These are phyloP conservation scores for Fusarium sp. DNA, from an alignment of 2,329 filamentous ascomycete species.

Conservation along the genomic window DNA sequence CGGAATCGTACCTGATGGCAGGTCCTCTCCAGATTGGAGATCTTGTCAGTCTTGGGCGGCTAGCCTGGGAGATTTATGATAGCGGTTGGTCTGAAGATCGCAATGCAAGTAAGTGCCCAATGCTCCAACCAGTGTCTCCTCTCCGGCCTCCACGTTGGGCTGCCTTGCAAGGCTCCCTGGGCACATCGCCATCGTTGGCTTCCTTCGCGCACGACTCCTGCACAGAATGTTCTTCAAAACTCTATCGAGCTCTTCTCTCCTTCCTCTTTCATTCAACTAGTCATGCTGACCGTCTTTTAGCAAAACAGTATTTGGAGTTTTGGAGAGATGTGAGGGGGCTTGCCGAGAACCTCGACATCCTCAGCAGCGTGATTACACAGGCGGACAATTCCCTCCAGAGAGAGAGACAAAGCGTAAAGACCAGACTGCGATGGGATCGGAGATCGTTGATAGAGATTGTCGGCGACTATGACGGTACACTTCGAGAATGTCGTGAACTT, in stretches of 20 bases:
- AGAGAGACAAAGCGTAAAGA: constrained; percentile 38
- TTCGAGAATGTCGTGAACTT: constrained; percentile 48
- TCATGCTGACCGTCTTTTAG: constrained; percentile 31
- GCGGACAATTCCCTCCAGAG: constrained; percentile 45
- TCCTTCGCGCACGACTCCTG: constrained; percentile 4
- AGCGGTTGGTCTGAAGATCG: constrained; percentile 49
- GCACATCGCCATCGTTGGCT: background rate
- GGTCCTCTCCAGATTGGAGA: constrained; percentile 47
- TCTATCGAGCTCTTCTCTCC: background rate
- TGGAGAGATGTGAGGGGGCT: constrained; percentile 47
- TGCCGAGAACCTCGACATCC: constrained; percentile 47
- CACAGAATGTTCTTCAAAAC: background rate
- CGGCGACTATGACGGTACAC: constrained; percentile 48
- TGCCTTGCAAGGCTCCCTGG: constrained; percentile 33
- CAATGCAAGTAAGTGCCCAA: constrained; percentile 48
- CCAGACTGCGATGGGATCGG: constrained; percentile 39
- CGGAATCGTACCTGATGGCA: constrained; percentile 36
- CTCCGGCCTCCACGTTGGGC: constrained; percentile 10
- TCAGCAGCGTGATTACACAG: constrained; percentile 44
- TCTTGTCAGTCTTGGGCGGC: constrained; percentile 46
- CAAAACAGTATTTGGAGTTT: constrained; percentile 49
- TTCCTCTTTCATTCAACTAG: background rate
- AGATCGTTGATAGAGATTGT: constrained; percentile 43
- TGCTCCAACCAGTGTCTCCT: background rate
- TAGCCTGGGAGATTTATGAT: constrained; percentile 50